Evolutionary conservation across 805 yeast species (phyloP), one percentile per base, ranked within the genome.

Genomic region (Zygoascus flipseniorum): DNA sequence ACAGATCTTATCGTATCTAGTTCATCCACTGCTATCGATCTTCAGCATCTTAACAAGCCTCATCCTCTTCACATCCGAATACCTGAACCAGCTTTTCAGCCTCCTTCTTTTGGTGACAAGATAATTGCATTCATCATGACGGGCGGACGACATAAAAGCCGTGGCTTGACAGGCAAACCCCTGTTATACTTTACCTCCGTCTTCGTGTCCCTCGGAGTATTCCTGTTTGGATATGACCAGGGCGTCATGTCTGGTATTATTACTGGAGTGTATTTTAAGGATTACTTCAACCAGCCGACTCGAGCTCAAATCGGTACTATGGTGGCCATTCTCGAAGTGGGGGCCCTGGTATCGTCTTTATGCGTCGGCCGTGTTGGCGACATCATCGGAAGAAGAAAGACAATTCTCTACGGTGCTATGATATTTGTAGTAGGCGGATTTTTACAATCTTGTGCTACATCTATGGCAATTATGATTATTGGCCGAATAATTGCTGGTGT

Each of bases 161-260:
- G 42, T 19, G 56, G 60, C 43, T 61, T 69, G 26, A 58, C 64
- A 1, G 74, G 74, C 41, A 66, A 67, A 56, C 65, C 67, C 41
- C 59, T 71, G 57, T 62, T 71, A 35, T 73, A 73, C 58, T 72
- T 73, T 57, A 72, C 76, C 20, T 64, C 72, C 26, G 63, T 72
- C 31, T 74, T 73, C 56, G 77, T 73, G 41, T 71, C 75, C 18
- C 63, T 73, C 10, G 77, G 77, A 31, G 77, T 84, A 35, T 82
- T 86, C 51, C 72, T 86, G 23, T 86, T 86, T 61, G 93, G 93
- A 2, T 86, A 83, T 66, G 90, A 84, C 65, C 89, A 89, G 69
- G 97, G 97, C 54, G 95, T 89, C 48, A 87, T 90, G 80, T 82
- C 89, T 47, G 95, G 96, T 2, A 81, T 90, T 47, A 72, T 90